Conservation (phyloP, 768 basidiomycete genomes). For the Collybia nuda region DNA sequence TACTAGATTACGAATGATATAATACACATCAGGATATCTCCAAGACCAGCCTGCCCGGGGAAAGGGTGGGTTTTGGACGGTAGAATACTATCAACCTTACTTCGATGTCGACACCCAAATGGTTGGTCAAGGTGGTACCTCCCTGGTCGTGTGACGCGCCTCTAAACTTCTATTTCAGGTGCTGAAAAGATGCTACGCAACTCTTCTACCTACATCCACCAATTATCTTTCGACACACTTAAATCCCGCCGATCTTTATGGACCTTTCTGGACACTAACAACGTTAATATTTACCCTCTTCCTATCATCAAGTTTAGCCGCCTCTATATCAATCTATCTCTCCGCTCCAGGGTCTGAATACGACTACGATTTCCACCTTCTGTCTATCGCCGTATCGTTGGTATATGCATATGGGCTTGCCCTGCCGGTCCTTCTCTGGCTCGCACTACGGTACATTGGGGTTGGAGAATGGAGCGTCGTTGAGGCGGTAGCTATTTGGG, state of each 20-base stretch:
- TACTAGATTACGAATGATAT: background rate
- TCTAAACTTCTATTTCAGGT: conserved; percentile 41
- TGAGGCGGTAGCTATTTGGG: conserved; percentile 81
- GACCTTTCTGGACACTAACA: conserved; percentile 97
- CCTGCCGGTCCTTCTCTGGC: conserved; percentile 82
- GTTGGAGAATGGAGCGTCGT: conserved; percentile 88
- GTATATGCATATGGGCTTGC: conserved; percentile 89
- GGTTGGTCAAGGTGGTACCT: conserved; percentile 30
- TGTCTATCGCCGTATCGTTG: conserved; percentile 79
- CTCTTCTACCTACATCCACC: conserved; percentile 70
- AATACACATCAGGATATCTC: conserved; percentile 54
- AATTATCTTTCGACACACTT: conserved; percentile 65
- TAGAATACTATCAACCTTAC: conserved; percentile 86
- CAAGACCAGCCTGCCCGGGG: conserved; percentile 46
- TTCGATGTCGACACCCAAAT: conserved; percentile 88
- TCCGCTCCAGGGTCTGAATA: conserved; percentile 55
- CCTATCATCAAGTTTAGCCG: conserved; percentile 89
- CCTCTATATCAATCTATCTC: conserved; percentile 86
- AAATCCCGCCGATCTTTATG: conserved; percentile 76
- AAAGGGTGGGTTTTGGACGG: conserved; percentile 69
- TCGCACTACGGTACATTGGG: conserved; percentile 79
- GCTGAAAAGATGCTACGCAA: conserved; percentile 72
- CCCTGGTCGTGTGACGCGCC: background rate
- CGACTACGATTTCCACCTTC: conserved; percentile 84
- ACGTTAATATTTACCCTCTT: conserved; percentile 93